phyloP scores from a whole-genome alignment of 176 grass and related monocot species.

The Dactylis glomerata region DNA sequence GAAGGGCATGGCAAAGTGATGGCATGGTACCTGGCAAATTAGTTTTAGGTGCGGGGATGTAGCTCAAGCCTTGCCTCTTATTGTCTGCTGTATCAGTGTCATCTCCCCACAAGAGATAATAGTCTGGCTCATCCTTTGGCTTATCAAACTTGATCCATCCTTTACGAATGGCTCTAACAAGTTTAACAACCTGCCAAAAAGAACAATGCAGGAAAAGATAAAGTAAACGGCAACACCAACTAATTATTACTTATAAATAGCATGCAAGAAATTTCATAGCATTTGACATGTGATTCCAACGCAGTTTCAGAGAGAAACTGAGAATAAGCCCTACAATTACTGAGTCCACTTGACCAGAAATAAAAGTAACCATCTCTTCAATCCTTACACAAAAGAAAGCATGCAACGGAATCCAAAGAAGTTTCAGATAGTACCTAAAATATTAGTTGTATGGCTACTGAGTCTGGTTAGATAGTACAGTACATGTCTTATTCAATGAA shows the following conservation, averaged over 20 bases:
- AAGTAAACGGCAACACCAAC: not conserved
- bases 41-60: slow-evolving; percentile 89
- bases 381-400: not conserved
- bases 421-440: not conserved
- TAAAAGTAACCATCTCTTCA: not conserved
- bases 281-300: not conserved
- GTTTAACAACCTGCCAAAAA: slow-evolving; percentile 49
- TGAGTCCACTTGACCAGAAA: not conserved
- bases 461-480: not conserved
- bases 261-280: not conserved
- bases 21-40: slow-evolving; percentile 74
- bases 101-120: slow-evolving; percentile 89
- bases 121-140: slow-evolving; percentile 65
- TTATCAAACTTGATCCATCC: slow-evolving; percentile 91
- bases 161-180: slow-evolving; percentile 84
- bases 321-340: not conserved
- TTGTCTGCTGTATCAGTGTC: slow-evolving; percentile 73
- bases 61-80: slow-evolving; percentile 82
- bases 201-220: slow-evolving; percentile 7
- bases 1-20: not conserved
- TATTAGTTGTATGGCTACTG: not conserved
- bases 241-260: not conserved
- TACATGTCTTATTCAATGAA: not conserved
- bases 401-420: not conserved
- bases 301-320: slow-evolving; percentile 7